These are phyloP conservation scores for Termitomyces sp. DNA, from an alignment of 768 basidiomycete genomes.

Conservation along the genomic window DNA sequence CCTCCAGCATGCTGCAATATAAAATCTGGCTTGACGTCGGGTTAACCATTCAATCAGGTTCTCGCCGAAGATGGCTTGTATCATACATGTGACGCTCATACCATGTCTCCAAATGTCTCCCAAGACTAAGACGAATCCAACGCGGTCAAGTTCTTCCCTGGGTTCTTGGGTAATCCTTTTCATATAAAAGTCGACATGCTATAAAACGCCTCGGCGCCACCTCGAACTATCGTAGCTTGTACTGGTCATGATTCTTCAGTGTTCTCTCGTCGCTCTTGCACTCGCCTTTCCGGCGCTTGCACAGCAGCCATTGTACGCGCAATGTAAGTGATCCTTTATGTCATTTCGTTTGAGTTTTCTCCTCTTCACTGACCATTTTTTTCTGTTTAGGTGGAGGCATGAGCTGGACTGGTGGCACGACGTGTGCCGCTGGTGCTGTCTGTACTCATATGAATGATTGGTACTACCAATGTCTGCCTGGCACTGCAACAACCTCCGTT, in stretches of 20 bases:
- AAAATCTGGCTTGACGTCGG: not conserved
- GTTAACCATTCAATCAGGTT: slow-evolving; percentile 2
- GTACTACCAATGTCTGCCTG: slow-evolving; percentile 34
- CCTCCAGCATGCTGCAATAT: not conserved
- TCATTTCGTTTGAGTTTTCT: not conserved
- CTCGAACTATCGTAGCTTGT: not conserved
- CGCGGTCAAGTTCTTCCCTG: not conserved
- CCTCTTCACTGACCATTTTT: not conserved
- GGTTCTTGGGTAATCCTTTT: not conserved
- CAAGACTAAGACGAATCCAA: not conserved
- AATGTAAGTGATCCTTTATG: slow-evolving; percentile 18
- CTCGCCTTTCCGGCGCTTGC: slow-evolving; percentile 25
- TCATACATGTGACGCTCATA: slow-evolving; percentile 8
- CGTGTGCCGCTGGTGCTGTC: slow-evolving; percentile 29
- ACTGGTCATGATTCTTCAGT: slow-evolving; percentile 20
- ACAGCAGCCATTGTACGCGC: slow-evolving; percentile 24
- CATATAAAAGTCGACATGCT: not conserved
- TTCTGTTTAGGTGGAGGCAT: slow-evolving; percentile 29
- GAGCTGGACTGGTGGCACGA: slow-evolving; percentile 32
- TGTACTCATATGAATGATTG: slow-evolving; percentile 29
- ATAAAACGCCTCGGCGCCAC: not conserved
- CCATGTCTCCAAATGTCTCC: not conserved
- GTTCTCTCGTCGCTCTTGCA: slow-evolving; percentile 19
- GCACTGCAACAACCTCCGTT: slow-evolving; percentile 16
- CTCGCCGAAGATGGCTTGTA: not conserved